Base-by-base conservation (phyloP, 2,329 filamentous ascomycete species). In the Cladophialophora yegresii region DNA sequence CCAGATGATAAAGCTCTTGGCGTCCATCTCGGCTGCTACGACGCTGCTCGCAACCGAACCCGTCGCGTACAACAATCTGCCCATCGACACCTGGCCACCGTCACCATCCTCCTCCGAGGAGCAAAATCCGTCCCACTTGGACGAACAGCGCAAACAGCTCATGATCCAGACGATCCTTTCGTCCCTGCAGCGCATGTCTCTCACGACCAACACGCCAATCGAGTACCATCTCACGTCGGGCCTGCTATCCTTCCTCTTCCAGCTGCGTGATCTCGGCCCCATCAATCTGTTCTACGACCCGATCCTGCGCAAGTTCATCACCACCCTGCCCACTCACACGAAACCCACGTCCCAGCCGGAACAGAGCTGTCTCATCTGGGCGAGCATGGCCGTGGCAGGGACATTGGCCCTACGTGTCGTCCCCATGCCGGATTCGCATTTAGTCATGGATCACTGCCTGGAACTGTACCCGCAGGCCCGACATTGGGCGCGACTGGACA, bases 271-370 rank as follows among this genome's bases (percentile, higher is more conserved):
- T 12, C 59, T 70, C 3, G 23, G 45, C 6, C 60, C 65, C 13
- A 59, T 68, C 20, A 70, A 63, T 22, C 45, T 71, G 28, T 71
- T 71, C 63, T 67, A 69, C 32, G 69, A 71, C 50, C 69, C 68
- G 9, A 61, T 68, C 22, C 65, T 71, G n/a, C 61, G 64, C 43
- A 59, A 63, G 6, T 69, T 70, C 53, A 63, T 71, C 22, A 58
- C 54, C 20, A 61, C 64, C 4, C 45, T 70, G 12, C 65, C 64
- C 8, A 36, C n/a, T 16, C 66, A 70, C 30, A 9, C 63, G 6
- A 67, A 59, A 43, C 56, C 66, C 3, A 45, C 45, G 4, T 43
- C 61, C 13, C 16, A 26, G 4, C 45, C 59, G 32, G 68, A 69
- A 54, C 66, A 67, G 40, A 55, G 66, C 36, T 32, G 22, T 4